phyloP scores from a whole-genome alignment of 2,329 filamentous ascomycete species.

The Diaporthe aspalathi region DNA sequence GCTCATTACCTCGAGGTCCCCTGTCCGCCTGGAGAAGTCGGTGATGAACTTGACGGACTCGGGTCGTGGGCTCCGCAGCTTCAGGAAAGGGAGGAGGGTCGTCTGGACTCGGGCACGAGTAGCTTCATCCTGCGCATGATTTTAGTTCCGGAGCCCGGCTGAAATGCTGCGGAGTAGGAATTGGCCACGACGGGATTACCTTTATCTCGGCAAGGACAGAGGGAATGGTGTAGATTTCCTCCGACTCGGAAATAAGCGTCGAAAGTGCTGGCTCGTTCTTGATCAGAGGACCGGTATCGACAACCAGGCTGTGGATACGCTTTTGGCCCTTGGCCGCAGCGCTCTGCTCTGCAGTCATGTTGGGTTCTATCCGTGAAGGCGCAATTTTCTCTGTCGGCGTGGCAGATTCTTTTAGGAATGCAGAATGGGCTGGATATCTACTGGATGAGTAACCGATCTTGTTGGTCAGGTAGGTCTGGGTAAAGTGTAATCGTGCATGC shows the following conservation, averaged over 20 bases:
- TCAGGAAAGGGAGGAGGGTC: slow-evolving; percentile 86
- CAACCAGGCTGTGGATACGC: slow-evolving; percentile 82
- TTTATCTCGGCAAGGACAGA: slow-evolving; percentile 91
- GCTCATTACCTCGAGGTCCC: slow-evolving; percentile 89
- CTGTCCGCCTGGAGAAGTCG: slow-evolving; percentile 89
- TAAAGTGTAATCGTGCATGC: not conserved
- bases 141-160: not conserved
- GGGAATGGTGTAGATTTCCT: slow-evolving; percentile 84
- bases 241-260: slow-evolving; percentile 80
- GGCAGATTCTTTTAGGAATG: no score
- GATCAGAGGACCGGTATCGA: slow-evolving; percentile 93
- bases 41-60: slow-evolving; percentile 83
- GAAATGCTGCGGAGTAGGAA: not conserved
- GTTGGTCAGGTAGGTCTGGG: rapidly evolving
- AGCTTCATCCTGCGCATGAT: slow-evolving; percentile 78
- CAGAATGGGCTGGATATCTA: no score
- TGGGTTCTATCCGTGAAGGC: not conserved
- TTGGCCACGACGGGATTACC: slow-evolving; percentile 40
- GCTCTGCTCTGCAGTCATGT: slow-evolving; percentile 9
- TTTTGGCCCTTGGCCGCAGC: slow-evolving; percentile 56
- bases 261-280: slow-evolving; percentile 91
- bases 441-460: no score
- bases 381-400: not conserved
- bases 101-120: slow-evolving; percentile 86
- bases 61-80: slow-evolving; percentile 77